Conservation (phyloP, 2,329 filamentous ascomycete species). For the Verticillium nonalfalfae region DNA sequence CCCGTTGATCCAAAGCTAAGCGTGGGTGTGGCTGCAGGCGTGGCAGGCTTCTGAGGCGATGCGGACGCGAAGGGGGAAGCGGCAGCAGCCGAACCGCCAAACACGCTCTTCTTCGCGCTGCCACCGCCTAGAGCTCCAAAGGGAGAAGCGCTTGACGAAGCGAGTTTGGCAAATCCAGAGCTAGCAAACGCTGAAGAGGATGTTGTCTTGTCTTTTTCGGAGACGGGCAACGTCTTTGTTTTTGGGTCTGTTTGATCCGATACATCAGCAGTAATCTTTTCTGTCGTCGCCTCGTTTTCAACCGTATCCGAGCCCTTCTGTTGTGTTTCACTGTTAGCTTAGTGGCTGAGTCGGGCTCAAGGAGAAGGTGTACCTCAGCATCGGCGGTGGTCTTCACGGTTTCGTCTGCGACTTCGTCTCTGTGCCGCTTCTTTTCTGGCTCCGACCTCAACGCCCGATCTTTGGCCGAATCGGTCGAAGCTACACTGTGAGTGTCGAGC, state of each 20-base stretch:
- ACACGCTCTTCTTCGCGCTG: constrained; percentile 38
- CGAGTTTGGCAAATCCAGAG: constrained; percentile 63
- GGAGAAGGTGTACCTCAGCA: constrained; percentile 5
- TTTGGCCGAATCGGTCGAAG: constrained; percentile 38
- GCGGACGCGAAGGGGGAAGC: constrained; percentile 24
- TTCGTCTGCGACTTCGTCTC: constrained; percentile 35
- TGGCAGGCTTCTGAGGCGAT: constrained; percentile 16
- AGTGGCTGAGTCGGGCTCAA: background rate
- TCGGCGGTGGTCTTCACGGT: constrained; percentile 10
- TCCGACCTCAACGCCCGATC: constrained; percentile 40
- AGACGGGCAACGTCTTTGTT: background rate
- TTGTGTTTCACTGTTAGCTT: constrained; percentile 7
- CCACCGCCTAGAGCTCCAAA: constrained; percentile 49
- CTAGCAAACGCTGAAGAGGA: constrained; percentile 54
- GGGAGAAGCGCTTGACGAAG: constrained; percentile 53
- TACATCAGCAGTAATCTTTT: background rate
- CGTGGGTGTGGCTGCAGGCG: constrained; percentile 29
- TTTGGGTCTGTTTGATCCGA: background rate
- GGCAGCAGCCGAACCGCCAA: constrained; percentile 23
- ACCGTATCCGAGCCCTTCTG: background rate
- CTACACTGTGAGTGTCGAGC: constrained; percentile 34
- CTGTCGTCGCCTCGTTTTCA: background rate
- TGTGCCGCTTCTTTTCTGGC: constrained; percentile 59
- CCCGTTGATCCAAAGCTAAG: constrained; percentile 40
- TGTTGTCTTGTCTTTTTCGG: constrained; percentile 18